These are phyloP conservation scores for Castanea crenata DNA, from an alignment of 306 rosid genomes.

Conservation along the genomic window DNA sequence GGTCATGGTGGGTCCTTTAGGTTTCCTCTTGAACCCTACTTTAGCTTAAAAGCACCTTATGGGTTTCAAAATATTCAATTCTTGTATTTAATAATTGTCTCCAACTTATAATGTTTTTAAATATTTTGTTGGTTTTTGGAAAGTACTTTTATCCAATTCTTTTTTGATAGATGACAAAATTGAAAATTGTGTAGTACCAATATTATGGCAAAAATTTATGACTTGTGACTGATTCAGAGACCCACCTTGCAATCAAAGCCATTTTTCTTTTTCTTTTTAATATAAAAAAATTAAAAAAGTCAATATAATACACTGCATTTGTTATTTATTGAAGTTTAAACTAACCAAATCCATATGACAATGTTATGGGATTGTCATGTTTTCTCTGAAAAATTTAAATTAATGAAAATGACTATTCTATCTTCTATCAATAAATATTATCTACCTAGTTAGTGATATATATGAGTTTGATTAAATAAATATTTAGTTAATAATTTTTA, in stretches of 20 bases:
- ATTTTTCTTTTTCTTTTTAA: background rate
- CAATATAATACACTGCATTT: background rate
- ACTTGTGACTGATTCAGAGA: background rate
- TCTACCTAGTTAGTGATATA: too few species aligned
- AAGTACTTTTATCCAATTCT: conserved; percentile 5
- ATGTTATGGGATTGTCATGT: too few species aligned
- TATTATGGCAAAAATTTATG: background rate
- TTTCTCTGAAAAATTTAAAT: too few species aligned
- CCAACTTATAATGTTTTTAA: background rate
- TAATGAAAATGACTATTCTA: too few species aligned
- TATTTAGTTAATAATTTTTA: too few species aligned
- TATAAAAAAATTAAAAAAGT: background rate
- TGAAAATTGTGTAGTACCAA: conserved; percentile 24
- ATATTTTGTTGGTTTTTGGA: conserved; percentile 24
- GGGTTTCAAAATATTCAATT: background rate
- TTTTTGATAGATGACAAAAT: conserved; percentile 28
- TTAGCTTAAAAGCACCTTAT: conserved; percentile 18
- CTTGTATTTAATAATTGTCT: background rate
- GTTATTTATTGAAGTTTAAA: too few species aligned
- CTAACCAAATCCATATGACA: too few species aligned
- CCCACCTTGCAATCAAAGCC: background rate
- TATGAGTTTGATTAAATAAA: too few species aligned
- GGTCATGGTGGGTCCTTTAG: conserved; percentile 18
- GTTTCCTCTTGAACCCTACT: background rate
- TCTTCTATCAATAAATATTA: too few species aligned